Evolutionary conservation across 768 basidiomycete genomes (phyloP), one percentile per base, ranked within the genome.

Genomic region (Fibroporia radiculosa): DNA sequence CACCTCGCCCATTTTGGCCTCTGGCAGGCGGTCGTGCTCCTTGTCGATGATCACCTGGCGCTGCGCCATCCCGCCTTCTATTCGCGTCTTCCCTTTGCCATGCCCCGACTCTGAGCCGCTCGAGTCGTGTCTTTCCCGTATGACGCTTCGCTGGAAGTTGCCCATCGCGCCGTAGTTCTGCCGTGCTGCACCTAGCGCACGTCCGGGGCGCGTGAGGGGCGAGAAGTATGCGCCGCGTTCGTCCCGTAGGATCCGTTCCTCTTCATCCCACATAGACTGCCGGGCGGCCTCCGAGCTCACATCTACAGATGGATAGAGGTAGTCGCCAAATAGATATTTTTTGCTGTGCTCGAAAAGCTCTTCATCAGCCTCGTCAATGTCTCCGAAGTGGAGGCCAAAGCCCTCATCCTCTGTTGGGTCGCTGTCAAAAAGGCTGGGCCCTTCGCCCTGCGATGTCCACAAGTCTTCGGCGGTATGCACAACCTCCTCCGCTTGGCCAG

Each of bases 241-340:
- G 51, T 89, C 78, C 35, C 78, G 67, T 52, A 93, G 59, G 27
- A 93, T 82, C 31, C 86, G 74, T 58, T 93, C 88, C 62, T 96
- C 92, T 56, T 91, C 88, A 45, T 81, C 77, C 79, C 88, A 86
- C 62, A 87, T 82, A 36, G 67, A 60, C 25, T 65, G 64, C 48
- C 78, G 67, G 16, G 84, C 87, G 14, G 62, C 55, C 63, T 93
- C 88, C 20, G 82, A 78, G 64, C 86, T 92, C 38, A 89, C 84
- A 56, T 95, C 93, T 48, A 93, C 81, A 44, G 78, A 80, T 0
- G 92, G 93, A 59, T 93, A 95, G 56, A 87, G 77, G 59, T 92
- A 91, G 64, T 93, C 87, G 4, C 91, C 91, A 53, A 92, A 97
- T 20, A 93, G 71, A 48, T 90, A 86, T 52, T 76, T 71, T 60